Percentiles rank a stretch among this genome's conserved stretches.
Evolutionary conservation across 1,139 yeast genomes (phyloP).

Genomic region (Candida sanyaensis): DNA sequence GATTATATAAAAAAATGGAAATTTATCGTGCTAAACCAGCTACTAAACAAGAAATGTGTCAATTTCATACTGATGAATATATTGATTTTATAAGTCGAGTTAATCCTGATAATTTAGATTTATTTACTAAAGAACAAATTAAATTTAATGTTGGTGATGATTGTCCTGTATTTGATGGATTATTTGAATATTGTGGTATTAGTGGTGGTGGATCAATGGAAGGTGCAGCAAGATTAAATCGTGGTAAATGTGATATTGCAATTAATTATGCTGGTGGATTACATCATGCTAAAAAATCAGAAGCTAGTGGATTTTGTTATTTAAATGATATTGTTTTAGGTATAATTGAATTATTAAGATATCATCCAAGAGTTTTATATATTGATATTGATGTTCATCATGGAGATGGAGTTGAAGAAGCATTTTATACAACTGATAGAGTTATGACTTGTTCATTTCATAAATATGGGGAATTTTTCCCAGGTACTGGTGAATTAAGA

Average conservation of each 20-base stretch:
- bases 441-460: constrained; percentile 96
- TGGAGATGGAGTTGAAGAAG: constrained; percentile 99
- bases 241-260: constrained; percentile 90
- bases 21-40: constrained; percentile 97
- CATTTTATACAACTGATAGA: constrained; percentile 90
- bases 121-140: constrained; percentile 89
- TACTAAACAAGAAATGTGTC: constrained; percentile 97
- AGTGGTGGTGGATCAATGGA: constrained; percentile 94
- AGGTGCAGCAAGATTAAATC: constrained; percentile 82
- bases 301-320: constrained; percentile 94
- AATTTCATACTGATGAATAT: constrained; percentile 96
- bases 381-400: constrained; percentile 96
- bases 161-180: constrained; percentile 96
- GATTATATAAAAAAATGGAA: constrained; percentile 95
- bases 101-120: constrained; percentile 90
- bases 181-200: constrained; percentile 82
- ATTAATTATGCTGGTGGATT: constrained; percentile 97
- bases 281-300: constrained; percentile 94
- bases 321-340: constrained; percentile 93
- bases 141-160: constrained; percentile 97
- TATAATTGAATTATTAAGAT: constrained; percentile 76
- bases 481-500: constrained; percentile 89
- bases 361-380: constrained; percentile 88
- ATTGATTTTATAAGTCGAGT: constrained; percentile 92
- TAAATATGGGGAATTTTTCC: constrained; percentile 95